Evolutionary conservation across 1,284 basidiomycete genomes (phyloP), one percentile per base, ranked within the genome.

Genomic region (Marasmius oreades): DNA sequence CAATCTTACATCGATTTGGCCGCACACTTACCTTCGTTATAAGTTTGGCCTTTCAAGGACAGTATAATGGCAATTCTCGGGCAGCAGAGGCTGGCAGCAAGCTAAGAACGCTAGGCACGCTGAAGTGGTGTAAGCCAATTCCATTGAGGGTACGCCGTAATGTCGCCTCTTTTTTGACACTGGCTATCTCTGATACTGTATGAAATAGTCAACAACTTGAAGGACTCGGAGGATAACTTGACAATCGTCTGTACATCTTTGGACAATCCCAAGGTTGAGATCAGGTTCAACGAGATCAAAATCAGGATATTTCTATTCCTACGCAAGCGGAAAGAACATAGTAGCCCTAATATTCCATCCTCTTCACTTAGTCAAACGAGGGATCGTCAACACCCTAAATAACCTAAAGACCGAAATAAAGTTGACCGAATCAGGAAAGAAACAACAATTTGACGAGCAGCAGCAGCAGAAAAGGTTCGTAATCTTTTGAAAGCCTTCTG

Each of bases 111-210:
- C n/a, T n/a, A 95, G 98, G 68, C 92, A 92, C 61, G 92, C 93
- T 0, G 96, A 99, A 70, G 78, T 99, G 1, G 95, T 98, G 44
- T 99, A 99, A 72, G 95, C 96, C 0, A 98, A 98, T 66, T 95
- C 92, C 3, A 99, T 99, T 55, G 93, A 98, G 78, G 93, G 94
- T 91, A 63, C 58, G 74, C 64, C 24, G 1, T 26, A 37, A 22
- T 24, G 20, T n/a, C 52, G n/a, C 23, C 51, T 39, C 23, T 34
- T 33, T 23, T 8, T 48, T 22, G 24, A 23, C 20, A 5, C 20
- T 14, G 26, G 7, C 1, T 34, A n/a, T n/a, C n/a, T n/a, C 18
- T 8, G 5, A 7, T 1, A 50, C 50, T 4, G n/a, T 5, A 7
- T 18, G 37, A 12, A 16, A 16, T 46, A 95, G 95, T 95, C 2